A percentile compares a stretch with the other conserved stretches of the same genome.
phyloP scores from a whole-genome alignment of 176 grass and related monocot genomes.

The Zizania latifolia region DNA sequence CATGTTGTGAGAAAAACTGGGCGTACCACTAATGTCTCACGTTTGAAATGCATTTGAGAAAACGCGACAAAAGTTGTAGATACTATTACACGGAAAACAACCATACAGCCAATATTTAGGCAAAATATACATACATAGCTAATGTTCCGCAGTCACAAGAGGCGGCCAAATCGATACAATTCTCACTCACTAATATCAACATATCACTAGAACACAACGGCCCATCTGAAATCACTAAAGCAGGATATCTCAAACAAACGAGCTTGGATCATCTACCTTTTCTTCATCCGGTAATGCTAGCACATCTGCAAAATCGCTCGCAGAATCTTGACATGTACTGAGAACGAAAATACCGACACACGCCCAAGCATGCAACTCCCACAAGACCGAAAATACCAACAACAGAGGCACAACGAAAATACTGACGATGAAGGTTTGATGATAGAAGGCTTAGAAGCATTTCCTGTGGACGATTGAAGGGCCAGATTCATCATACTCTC shows the following conservation, averaged over 20 bases:
- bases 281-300: neutral
- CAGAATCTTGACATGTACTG: constrained; percentile 25
- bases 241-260: neutral
- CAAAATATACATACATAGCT: constrained; percentile 22
- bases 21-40: too few species aligned
- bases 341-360: neutral
- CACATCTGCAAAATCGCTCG: neutral
- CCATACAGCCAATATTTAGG: neutral
- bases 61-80: neutral
- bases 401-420: neutral
- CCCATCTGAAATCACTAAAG: neutral
- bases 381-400: neutral
- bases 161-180: neutral
- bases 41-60: neutral
- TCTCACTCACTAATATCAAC: constrained; percentile 5
- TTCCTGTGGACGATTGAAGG: constrained; percentile 41
- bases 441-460: constrained; percentile 23
- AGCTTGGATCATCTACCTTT: neutral
- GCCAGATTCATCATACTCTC: constrained; percentile 45
- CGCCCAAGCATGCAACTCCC: neutral
- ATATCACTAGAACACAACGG: neutral
- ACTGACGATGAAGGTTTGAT: neutral
- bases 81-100: neutral
- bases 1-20: too few species aligned
- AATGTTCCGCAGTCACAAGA: constrained; percentile 5